Evolutionary conservation across 148 eudicot genomes (phyloP).

Genomic region (Heliamphora exappendiculata): DNA sequence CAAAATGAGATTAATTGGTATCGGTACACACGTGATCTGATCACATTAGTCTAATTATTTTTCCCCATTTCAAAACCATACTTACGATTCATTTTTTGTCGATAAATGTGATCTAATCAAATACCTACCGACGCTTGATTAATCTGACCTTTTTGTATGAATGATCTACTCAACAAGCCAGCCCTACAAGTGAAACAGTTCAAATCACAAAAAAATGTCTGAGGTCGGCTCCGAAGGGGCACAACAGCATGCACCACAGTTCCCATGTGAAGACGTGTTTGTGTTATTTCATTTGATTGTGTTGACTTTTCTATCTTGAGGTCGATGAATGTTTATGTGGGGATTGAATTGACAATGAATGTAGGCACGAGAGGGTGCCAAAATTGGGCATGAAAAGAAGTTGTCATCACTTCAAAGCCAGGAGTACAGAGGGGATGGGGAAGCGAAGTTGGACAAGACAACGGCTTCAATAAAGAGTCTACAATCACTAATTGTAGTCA

Average conservation of each 20-base stretch:
- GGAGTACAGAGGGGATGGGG: slow-evolving; percentile 73
- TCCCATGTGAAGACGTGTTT: not conserved
- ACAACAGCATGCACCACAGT: no score
- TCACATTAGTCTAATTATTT: no score
- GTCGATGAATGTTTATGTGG: slow-evolving; percentile 1
- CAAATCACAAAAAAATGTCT: not conserved
- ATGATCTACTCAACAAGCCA: no score
- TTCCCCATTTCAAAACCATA: no score
- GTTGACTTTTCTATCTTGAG: not conserved
- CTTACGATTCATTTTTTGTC: no score
- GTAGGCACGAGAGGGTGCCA: slow-evolving; percentile 92
- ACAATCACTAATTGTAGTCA: slow-evolving; percentile 81
- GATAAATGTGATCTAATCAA: no score
- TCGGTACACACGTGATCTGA: no score
- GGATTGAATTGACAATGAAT: slow-evolving; percentile 15
- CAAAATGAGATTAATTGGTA: no score
- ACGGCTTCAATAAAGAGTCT: slow-evolving; percentile 67
- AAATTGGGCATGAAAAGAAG: slow-evolving; percentile 85
- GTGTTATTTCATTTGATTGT: not conserved
- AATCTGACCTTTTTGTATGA: no score
- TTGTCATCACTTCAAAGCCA: slow-evolving; percentile 72
- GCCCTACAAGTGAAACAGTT: not conserved
- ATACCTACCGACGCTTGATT: no score
- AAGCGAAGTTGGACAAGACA: slow-evolving; percentile 84
- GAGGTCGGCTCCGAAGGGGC: no score